phyloP scores from a whole-genome alignment of 1,284 basidiomycete genomes.

The Salmacisia buchloeana region DNA sequence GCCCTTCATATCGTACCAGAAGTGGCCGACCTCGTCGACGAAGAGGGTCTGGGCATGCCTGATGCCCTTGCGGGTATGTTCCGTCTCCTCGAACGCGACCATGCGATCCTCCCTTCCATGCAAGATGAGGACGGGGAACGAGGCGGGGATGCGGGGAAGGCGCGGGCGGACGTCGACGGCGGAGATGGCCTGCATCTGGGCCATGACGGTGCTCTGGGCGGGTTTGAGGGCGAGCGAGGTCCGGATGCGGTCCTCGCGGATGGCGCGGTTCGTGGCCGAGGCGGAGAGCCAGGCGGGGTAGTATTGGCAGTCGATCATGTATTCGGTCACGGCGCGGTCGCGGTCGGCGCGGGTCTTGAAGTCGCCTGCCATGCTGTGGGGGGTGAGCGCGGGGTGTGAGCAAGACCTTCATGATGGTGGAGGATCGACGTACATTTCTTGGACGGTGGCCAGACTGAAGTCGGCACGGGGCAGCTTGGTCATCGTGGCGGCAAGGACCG shows the following conservation, averaged over 20 bases:
- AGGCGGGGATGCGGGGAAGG: conserved; percentile 21
- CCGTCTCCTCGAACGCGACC: conserved; percentile 36
- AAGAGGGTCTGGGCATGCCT: conserved; percentile 19
- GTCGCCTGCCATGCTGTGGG: conserved; percentile 13
- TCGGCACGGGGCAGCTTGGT: conserved; percentile 40
- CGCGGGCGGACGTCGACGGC: conserved; percentile 17
- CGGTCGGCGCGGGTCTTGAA: conserved; percentile 18
- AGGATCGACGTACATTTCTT: conserved; percentile 15
- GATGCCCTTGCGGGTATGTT: conserved; percentile 23
- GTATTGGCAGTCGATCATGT: conserved; percentile 40
- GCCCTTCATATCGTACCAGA: conserved; percentile 6
- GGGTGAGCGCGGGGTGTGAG: neutral
- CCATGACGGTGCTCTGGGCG: conserved; percentile 25
- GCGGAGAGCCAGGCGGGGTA: conserved; percentile 25
- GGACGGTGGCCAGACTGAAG: conserved; percentile 16
- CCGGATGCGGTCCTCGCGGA: conserved; percentile 18
- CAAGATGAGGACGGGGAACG: conserved; percentile 26
- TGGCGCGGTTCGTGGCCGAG: conserved; percentile 4
- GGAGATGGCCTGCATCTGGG: conserved; percentile 36
- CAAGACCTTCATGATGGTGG: neutral
- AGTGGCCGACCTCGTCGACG: neutral
- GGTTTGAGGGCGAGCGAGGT: conserved; percentile 18
- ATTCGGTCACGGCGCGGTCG: conserved; percentile 20
- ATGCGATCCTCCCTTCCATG: conserved; percentile 41
- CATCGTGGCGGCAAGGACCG: conserved; percentile 41